phyloP scores from a whole-genome alignment of 371 early-diverging fungal species.

The Basidiobolus meristosporus region DNA sequence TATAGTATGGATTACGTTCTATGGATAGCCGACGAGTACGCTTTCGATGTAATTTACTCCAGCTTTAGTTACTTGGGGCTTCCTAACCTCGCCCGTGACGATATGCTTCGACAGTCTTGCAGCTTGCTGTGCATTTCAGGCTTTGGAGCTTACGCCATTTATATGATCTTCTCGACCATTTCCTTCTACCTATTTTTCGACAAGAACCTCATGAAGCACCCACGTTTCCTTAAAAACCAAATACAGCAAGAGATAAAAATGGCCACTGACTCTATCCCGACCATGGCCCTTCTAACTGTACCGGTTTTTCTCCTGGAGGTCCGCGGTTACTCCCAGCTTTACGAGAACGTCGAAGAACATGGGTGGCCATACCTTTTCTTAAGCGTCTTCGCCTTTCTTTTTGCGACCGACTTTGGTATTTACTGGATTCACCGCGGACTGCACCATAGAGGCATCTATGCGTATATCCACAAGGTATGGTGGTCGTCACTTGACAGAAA shows the following conservation, averaged over 20 bases:
- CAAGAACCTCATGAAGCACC: slow-evolving; percentile 69
- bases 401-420: slow-evolving; percentile 83
- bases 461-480: slow-evolving; percentile 65
- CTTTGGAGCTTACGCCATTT: too few species aligned
- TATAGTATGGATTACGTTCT: too few species aligned
- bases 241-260: slow-evolving; percentile 65
- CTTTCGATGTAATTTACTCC: too few species aligned
- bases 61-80: too few species aligned
- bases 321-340: slow-evolving; percentile 65
- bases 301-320: slow-evolving; percentile 84
- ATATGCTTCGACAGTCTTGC: too few species aligned
- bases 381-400: slow-evolving; percentile 48
- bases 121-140: too few species aligned
- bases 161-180: slow-evolving; percentile 4
- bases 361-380: slow-evolving; percentile 47
- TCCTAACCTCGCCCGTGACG: too few species aligned
- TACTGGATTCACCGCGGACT: slow-evolving; percentile 86
- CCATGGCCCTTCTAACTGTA: slow-evolving; percentile 59
- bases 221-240: slow-evolving; percentile 80
- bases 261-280: slow-evolving; percentile 56
- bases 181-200: slow-evolving; percentile 74
- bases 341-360: slow-evolving; percentile 36
- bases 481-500: too few species aligned
- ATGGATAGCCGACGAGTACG: too few species aligned
- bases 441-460: slow-evolving; percentile 75